phyloP scores from a whole-genome alignment of 208 protist genomes.

The Acanthamoeba castellanii region DNA sequence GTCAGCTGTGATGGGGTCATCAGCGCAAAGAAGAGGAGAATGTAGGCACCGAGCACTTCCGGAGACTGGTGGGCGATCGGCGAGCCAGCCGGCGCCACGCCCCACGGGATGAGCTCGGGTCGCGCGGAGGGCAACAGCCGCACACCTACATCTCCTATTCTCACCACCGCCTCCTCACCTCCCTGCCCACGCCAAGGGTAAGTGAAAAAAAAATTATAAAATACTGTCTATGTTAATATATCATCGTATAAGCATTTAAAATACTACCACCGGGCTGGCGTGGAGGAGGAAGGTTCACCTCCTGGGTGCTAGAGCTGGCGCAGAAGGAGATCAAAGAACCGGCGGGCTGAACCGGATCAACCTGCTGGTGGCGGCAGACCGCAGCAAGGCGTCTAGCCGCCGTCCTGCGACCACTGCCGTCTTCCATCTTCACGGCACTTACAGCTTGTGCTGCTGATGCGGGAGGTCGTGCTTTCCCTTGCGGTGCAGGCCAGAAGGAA shows the following conservation, averaged over 20 bases:
- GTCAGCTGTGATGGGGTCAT: neutral
- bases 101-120: conserved; percentile 59
- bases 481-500: neutral
- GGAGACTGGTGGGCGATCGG: conserved; percentile 54
- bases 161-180: neutral
- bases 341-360: neutral
- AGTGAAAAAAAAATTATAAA: neutral
- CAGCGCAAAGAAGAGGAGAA: neutral
- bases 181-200: neutral
- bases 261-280: too few species aligned
- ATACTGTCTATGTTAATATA: neutral
- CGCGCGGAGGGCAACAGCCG: neutral
- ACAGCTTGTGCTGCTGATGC: neutral
- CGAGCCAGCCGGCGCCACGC: conserved; percentile 66
- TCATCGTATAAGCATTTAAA: too few species aligned
- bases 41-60: conserved; percentile 60
- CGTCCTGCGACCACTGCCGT: neutral
- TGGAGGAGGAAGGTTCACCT: neutral
- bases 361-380: neutral
- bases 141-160: conserved; percentile 48
- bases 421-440: neutral
- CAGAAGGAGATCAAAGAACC: neutral
- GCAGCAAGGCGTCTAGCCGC: neutral
- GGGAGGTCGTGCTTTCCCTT: neutral
- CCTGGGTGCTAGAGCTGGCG: neutral